Conservation (phyloP, 2,329 filamentous ascomycete species). For the Metarhizium album region DNA sequence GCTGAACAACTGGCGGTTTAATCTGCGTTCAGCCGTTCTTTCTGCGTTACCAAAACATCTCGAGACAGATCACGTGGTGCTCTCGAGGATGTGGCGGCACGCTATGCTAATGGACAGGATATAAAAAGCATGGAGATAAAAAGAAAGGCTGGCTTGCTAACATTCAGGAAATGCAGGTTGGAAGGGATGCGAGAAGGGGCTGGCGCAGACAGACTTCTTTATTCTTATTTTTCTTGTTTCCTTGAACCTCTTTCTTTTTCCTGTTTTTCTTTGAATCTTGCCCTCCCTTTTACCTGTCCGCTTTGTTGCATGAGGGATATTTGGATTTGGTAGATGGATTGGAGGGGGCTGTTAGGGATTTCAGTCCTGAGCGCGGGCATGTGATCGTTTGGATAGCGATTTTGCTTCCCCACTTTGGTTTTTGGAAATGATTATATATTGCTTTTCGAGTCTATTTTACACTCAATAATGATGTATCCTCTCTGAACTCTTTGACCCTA, state of each 20-base stretch:
- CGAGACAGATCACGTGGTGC: neutral
- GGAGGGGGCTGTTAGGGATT: neutral
- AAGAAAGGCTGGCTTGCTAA: conserved; percentile 14
- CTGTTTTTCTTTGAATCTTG: neutral
- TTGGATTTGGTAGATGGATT: neutral
- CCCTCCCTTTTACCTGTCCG: neutral
- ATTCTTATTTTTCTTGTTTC: neutral
- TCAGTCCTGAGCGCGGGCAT: neutral
- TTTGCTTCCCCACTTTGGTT: conserved; percentile 14
- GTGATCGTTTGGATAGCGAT: neutral
- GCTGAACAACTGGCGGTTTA: neutral
- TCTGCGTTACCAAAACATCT: neutral
- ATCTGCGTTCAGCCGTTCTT: conserved; percentile 2
- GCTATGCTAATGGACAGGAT: neutral
- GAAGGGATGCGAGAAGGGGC: neutral
- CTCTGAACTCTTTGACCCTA: neutral
- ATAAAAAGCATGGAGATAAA: conserved; percentile 7
- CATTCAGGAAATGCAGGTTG: conserved; percentile 8
- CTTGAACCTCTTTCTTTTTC: neutral
- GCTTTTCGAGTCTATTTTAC: neutral
- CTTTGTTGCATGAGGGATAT: no score
- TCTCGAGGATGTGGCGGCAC: neutral
- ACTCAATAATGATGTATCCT: neutral
- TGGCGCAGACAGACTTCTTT: neutral
- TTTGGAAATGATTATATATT: conserved; percentile 14